Conservation (phyloP, 2,329 filamentous ascomycete genomes). For the Plectosphaerella sp. region DNA sequence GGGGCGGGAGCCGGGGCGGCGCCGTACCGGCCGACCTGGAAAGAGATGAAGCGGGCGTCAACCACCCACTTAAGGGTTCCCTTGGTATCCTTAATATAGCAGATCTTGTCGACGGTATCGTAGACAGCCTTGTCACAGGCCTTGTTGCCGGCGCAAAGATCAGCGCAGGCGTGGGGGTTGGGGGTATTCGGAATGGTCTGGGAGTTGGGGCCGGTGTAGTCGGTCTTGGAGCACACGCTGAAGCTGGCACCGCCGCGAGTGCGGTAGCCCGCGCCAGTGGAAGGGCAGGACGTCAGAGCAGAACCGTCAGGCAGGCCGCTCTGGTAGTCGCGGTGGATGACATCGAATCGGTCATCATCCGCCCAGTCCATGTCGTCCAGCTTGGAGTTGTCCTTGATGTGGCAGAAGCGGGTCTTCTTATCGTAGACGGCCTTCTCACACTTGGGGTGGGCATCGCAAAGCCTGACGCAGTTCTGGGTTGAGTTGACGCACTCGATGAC, state of each 20-base stretch:
- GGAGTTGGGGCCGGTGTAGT: slow-evolving; percentile 8
- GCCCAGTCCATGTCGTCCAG: slow-evolving; percentile 8
- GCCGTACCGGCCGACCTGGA: slow-evolving; percentile 11
- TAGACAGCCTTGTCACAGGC: slow-evolving; percentile 12
- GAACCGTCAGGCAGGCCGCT: slow-evolving; percentile 7
- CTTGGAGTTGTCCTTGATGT: slow-evolving; percentile 11
- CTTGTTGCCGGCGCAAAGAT: slow-evolving; percentile 9
- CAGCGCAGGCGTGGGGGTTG: slow-evolving; percentile 9
- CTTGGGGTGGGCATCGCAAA: slow-evolving; percentile 8
- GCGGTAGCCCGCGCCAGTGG: slow-evolving; percentile 5
- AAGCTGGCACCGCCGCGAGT: slow-evolving; percentile 2
- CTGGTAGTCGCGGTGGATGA: slow-evolving; percentile 7
- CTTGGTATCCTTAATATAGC: slow-evolving; percentile 11
- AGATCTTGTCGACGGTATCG: slow-evolving; percentile 14
- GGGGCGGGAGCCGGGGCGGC: background rate
- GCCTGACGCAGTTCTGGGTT: slow-evolving; percentile 6
- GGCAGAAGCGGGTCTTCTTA: slow-evolving; percentile 5
- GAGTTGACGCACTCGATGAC: slow-evolving; percentile 2
- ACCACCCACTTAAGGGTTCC: slow-evolving; percentile 9
- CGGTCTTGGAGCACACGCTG: slow-evolving; percentile 9
- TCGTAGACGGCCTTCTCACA: slow-evolving; percentile 11
- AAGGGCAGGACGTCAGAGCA: slow-evolving; percentile 8
- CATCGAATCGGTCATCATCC: slow-evolving; percentile 8
- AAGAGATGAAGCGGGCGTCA: slow-evolving; percentile 13
- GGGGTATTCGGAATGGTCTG: slow-evolving; percentile 6